These are phyloP conservation scores for Umbelopsis ramanniana DNA, from an alignment of 192 early-diverging fungal species.

Conservation along the genomic window DNA sequence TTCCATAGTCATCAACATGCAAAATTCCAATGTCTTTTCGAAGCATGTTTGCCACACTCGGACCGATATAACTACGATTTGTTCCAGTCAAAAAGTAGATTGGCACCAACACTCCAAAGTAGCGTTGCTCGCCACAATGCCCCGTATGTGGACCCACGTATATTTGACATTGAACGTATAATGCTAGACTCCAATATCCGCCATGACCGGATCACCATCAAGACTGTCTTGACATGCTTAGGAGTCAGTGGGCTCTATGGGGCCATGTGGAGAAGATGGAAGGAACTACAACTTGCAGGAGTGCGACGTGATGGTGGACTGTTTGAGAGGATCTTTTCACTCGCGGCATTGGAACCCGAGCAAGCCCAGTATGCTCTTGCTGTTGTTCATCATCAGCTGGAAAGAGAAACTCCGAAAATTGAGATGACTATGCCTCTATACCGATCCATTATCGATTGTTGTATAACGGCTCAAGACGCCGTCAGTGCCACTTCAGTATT, in stretches of 20 bases:
- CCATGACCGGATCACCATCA: constrained; percentile 42
- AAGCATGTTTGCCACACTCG: constrained; percentile 40
- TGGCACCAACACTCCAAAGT: constrained; percentile 6
- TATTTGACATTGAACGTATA: constrained; percentile 44
- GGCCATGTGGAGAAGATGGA: constrained; percentile 40
- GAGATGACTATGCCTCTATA: constrained; percentile 26
- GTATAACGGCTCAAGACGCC: constrained; percentile 31
- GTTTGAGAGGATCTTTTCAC: constrained; percentile 35
- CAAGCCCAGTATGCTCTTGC: constrained; percentile 37
- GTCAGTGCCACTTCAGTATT: constrained; percentile 3
- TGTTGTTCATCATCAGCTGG: constrained; percentile 33
- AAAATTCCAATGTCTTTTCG: constrained; percentile 36
- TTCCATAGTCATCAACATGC: constrained; percentile 24
- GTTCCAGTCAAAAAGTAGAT: constrained; percentile 17
- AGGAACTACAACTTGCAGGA: constrained; percentile 32
- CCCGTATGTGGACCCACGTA: constrained; percentile 29
- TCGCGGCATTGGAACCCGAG: constrained; percentile 31
- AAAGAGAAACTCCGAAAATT: constrained; percentile 9
- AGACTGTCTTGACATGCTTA: constrained; percentile 38
- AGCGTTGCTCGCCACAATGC: not conserved
- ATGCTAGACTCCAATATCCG: constrained; percentile 39
- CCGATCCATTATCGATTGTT: constrained; percentile 41
- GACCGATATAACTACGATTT: constrained; percentile 32
- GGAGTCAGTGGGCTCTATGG: constrained; percentile 31
- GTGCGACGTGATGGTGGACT: constrained; percentile 33